Base-by-base conservation (phyloP, 306 rosid genomes). In the Senna tora region DNA sequence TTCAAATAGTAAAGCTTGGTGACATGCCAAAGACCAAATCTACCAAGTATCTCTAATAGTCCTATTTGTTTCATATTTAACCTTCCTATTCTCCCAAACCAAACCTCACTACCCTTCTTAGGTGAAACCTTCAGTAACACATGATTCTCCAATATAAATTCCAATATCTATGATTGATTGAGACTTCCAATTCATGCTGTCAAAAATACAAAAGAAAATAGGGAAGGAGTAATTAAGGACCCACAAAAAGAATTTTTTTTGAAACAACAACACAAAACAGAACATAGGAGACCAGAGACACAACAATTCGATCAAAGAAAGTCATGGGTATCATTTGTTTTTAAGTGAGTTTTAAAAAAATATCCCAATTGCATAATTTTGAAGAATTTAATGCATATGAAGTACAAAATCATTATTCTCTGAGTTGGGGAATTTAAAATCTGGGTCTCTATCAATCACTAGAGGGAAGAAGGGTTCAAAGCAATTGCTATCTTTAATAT, bases 201-300 rank as follows among this genome's bases (percentile, higher is more conserved):
- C 71, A 74, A 74, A 71, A 61, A 73, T 73, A 15, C 55, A 39
- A 25, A 63, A 61, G 55, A 54, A 74, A 74, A 65, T 33, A 74
- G 28, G 2, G 65, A 54, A 65, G 47, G 62, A 41, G 72, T 55
- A 57, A 71, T 12, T 4, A 63, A 73, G 51, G 49, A 71, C 60
- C 54, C 42, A 47, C 28, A 14, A 12, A 39, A 21, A 61, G 51
- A 36, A 4, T 38, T 41, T 16, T 9, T 41, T 10, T 39, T 21
- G 0, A 6, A 12, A 34, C 9, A 64, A 7, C 22, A 22, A 19
- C 32, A 71, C 52, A 72, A 59, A 61, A 67, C 7, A 19, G 60
- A 77, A 55, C 70, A 77, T 16, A 54, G 20, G 12, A 6, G 39
- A 38, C 16, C n/a, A 21, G 51, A 17, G 5, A 20, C 34, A 12